phyloP scores from a whole-genome alignment of 148 eudicot species.

The Arbutus unedo region DNA sequence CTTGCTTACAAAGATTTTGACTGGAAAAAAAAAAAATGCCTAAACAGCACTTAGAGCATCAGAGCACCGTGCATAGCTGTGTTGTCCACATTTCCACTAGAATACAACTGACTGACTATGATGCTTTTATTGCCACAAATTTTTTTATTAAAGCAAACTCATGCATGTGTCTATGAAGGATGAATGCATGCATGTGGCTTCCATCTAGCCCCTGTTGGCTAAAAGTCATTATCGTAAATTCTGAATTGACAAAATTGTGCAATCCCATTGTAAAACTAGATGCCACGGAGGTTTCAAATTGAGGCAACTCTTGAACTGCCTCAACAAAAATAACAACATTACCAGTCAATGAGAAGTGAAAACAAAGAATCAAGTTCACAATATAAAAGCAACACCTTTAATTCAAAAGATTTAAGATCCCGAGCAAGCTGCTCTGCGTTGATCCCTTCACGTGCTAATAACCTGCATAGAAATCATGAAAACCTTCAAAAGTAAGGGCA shows the following conservation, averaged over 20 bases:
- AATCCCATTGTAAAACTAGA: background rate
- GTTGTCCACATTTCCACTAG: background rate
- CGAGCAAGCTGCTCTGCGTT: slow-evolving; percentile 97
- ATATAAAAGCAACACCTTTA: slow-evolving; percentile 49
- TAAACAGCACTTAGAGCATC: too few relatives aligned
- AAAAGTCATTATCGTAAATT: background rate
- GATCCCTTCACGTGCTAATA: slow-evolving; percentile 93
- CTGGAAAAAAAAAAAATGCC: too few relatives aligned
- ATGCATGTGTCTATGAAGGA: too few relatives aligned
- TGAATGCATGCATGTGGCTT: background rate
- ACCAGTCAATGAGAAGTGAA: background rate
- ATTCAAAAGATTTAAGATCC: slow-evolving; percentile 84
- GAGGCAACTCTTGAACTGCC: background rate
- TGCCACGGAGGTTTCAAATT: background rate
- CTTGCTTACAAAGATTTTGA: background rate
- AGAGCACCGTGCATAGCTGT: too few relatives aligned
- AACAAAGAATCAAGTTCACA: background rate
- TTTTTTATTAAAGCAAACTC: background rate
- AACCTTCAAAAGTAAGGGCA: background rate
- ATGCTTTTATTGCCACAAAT: background rate
- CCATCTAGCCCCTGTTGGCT: background rate
- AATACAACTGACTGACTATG: background rate
- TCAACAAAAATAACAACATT: background rate
- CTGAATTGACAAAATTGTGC: background rate
- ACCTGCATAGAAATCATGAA: slow-evolving; percentile 39